Base-by-base conservation (phyloP, 1,284 basidiomycete genomes). In the Somion occarium region DNA sequence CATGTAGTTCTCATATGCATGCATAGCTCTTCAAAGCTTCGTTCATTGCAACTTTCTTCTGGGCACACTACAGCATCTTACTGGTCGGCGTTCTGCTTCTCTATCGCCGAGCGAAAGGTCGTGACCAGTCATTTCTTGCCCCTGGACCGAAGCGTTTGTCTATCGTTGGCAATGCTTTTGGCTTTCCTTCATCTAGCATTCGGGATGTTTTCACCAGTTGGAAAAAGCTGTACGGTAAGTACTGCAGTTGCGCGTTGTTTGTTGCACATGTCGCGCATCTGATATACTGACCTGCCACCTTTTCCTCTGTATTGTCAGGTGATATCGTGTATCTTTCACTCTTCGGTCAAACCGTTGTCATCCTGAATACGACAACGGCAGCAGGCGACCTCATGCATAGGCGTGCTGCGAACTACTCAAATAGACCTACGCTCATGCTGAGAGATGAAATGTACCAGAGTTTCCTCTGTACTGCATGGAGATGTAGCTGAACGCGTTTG, bases 101-200 rank as follows among this genome's bases (percentile, higher is more conserved):
- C n/a, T n/a, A n/a, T n/a, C n/a, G n/a, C n/a, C n/a, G n/a, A n/a
- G n/a, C n/a, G n/a, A n/a, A n/a, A n/a, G 7, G 30, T 34, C 30
- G 30, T 15, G 7, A 24, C 38, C 30, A 34, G 7, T 34, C 30
- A 34, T 15, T 34, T 15, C 30, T 34, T 7, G 7, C 47, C 25
- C 41, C 38, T 2, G 38, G 42, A 47, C 48, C 46, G 12, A 42
- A 25, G 26, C 48, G 52, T 13, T 24, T 53, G 19, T 37, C 54
- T 15, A 34, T 53, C 38, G 26, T 49, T 3, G 45, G 41, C 11
- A 50, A 53, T 34, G 38, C 38, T 5, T 24, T 50, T 24, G 24
- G 41, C 15, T 23, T 41, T 12, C 30, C 52, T 15, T 22, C 25
- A n/a, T 24, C 1, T 19, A 15, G 37, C 20, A 23, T 30, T n/a